These are phyloP conservation scores for Tausonia pullulans DNA, from an alignment of 1,284 basidiomycete species.

Conservation along the genomic window DNA sequence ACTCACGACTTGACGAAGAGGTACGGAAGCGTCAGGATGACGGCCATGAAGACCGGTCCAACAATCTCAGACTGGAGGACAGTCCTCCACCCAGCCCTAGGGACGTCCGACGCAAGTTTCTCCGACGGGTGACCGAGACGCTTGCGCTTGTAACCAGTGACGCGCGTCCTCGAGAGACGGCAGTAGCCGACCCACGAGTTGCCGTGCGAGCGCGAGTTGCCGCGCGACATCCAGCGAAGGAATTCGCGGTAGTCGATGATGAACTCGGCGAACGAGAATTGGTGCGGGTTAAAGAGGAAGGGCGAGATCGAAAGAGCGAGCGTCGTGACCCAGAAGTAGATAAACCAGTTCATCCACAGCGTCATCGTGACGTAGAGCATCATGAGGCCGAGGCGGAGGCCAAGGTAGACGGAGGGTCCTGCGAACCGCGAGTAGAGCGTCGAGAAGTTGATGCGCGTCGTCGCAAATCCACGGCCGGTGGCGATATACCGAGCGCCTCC, in stretches of 20 bases:
- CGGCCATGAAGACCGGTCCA: slow-evolving; percentile 69
- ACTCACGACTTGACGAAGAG: slow-evolving; percentile 45
- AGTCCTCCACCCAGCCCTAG: slow-evolving; percentile 78
- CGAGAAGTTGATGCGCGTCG: slow-evolving; percentile 80
- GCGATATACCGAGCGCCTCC: slow-evolving; percentile 94
- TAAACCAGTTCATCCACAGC: slow-evolving; percentile 76
- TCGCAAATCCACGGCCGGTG: slow-evolving; percentile 97
- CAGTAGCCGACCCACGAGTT: slow-evolving; percentile 98
- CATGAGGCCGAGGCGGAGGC: slow-evolving; percentile 79
- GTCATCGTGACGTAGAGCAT: slow-evolving; percentile 81
- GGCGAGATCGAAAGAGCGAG: slow-evolving; percentile 79
- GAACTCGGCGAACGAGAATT: slow-evolving; percentile 89
- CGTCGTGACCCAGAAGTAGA: slow-evolving; percentile 93
- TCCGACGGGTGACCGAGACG: slow-evolving; percentile 85
- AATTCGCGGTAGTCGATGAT: slow-evolving; percentile 95
- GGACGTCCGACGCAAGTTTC: slow-evolving; percentile 82
- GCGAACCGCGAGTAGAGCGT: slow-evolving; percentile 93
- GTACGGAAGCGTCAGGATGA: slow-evolving; percentile 77
- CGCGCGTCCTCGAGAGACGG: slow-evolving; percentile 82
- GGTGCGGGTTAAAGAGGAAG: slow-evolving; percentile 94
- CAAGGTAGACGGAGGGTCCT: slow-evolving; percentile 89
- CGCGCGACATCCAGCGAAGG: slow-evolving; percentile 92
- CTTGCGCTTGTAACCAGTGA: slow-evolving; percentile 97
- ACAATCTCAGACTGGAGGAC: slow-evolving; percentile 80
- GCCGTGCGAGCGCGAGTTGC: slow-evolving; percentile 88